Evolutionary conservation across 1,139 yeast genomes (phyloP), one percentile per base, ranked within the genome.

Genomic region (Yamadazyma membranifaciens): DNA sequence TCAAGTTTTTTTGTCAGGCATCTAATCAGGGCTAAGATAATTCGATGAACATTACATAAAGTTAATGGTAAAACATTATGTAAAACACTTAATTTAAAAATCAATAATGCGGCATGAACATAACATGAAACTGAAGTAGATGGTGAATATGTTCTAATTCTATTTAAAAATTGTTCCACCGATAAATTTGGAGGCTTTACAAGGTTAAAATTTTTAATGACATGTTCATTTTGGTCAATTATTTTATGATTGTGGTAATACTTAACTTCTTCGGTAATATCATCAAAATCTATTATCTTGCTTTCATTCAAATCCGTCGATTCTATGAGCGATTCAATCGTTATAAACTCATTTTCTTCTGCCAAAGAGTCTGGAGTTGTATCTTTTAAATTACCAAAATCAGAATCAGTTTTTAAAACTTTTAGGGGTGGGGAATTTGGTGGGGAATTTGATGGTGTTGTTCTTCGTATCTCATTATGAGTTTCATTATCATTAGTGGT

Each of bases 1-100:
- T 72, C 78, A 36, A 71, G 49, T 17, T 58, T 62, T 50, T 72
- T 72, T 5, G 73, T 67, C 58, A 68, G 70, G 45, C 76, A 69
- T 41, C 78, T 56, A n/a, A 72, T 57, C 49, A 67, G 63, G 2
- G 73, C 75, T 40, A 72, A 55, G 10, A 70, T 55, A 33, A 70
- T 57, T 31, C 78, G 52, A 47, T 70, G 62, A 12, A 64, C 70
- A 45, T 72, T 72, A 38, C 57, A 54, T 4, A 54, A 53, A 5
- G 65, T 63, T 36, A 72, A 55, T 2, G 57, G 60, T 17, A 69
- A 57, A 9, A 63, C 55, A 39, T 65, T 62, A 38, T 68, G 57
- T 16, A 71, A 46, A 16, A 70, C 51, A 31, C 67, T 51, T 24
- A 70, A 49, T 47, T 68, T 68, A 51, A 57, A 70, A 39, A 72